Conservation (phyloP, 495 filamentous ascomycete genomes). For the Cercophora sp. region DNA sequence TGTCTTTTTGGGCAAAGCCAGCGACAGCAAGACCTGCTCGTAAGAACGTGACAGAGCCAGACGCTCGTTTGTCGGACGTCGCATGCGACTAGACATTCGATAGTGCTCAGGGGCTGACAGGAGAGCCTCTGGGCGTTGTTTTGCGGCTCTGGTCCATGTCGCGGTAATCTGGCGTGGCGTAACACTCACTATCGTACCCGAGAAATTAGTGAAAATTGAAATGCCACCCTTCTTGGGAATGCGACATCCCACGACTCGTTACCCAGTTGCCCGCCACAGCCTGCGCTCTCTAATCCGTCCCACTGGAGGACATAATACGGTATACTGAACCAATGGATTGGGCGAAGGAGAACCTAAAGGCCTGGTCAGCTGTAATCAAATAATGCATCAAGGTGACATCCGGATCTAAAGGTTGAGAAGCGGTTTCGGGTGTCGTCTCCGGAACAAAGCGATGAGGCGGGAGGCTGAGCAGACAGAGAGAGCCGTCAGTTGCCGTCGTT, state of each 20-base stretch:
- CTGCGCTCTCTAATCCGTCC: too few species aligned
- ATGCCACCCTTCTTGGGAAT: not conserved
- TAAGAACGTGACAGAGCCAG: too few species aligned
- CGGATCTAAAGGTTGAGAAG: not conserved
- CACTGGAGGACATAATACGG: too few species aligned
- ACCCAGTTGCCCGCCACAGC: not conserved
- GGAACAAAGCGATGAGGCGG: not conserved
- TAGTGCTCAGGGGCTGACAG: not conserved
- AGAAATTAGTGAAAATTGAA: conserved; percentile 4
- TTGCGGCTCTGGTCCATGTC: conserved; percentile 4
- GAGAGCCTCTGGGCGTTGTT: not conserved
- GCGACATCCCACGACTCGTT: not conserved
- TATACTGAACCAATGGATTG: not conserved
- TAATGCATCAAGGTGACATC: too few species aligned
- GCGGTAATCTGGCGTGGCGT: not conserved
- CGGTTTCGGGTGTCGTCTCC: too few species aligned
- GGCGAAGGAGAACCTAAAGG: not conserved
- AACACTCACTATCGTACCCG: conserved; percentile 5
- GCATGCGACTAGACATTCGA: not conserved
- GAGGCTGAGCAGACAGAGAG: not conserved
- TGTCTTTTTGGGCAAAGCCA: too few species aligned
- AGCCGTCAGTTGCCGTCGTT: not conserved
- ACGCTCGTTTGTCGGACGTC: not conserved
- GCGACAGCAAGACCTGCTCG: too few species aligned
- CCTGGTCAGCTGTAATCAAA: too few species aligned